A percentile compares a stretch with the other conserved stretches of the same genome.
These are phyloP conservation scores for Verticillium tricorpus DNA, from an alignment of 2,329 filamentous ascomycete genomes.

Conservation along the genomic window DNA sequence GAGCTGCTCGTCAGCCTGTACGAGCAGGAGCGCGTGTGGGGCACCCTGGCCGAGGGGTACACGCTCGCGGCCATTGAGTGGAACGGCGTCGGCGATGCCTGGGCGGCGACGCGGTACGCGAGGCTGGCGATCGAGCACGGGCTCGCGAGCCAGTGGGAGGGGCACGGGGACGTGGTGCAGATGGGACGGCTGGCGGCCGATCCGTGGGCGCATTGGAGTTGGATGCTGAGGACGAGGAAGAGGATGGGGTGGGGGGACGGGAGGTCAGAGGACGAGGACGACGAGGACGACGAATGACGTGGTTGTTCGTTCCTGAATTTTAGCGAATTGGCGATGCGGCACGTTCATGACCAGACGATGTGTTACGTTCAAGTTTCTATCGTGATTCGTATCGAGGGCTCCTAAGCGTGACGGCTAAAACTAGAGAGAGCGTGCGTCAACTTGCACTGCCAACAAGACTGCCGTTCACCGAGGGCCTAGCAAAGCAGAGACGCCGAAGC, in stretches of 20 bases:
- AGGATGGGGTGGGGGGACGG: constrained; percentile 22
- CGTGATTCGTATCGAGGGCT: too few species aligned
- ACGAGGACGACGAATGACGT: not conserved
- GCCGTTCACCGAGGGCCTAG: constrained; percentile 6
- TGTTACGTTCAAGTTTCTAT: too few species aligned
- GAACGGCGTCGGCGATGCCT: constrained; percentile 32
- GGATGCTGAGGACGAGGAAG: constrained; percentile 28
- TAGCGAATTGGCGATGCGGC: too few species aligned
- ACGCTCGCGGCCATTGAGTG: constrained; percentile 32
- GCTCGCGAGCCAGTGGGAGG: constrained; percentile 14
- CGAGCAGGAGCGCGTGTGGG: constrained; percentile 33
- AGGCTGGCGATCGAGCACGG: constrained; percentile 30
- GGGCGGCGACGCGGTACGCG: constrained; percentile 32
- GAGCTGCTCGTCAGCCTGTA: constrained; percentile 33
- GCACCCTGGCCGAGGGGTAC: constrained; percentile 28
- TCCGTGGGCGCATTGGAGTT: constrained; percentile 34
- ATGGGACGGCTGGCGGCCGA: constrained; percentile 27
- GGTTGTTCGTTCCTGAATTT: too few species aligned
- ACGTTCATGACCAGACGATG: too few species aligned
- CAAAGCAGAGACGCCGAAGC: not conserved
- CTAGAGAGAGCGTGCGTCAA: too few species aligned
- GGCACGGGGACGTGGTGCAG: constrained; percentile 25
- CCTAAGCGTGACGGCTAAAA: too few species aligned
- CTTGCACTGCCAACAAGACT: not conserved
- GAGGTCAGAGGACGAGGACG: not conserved